These are phyloP conservation scores for Naganishia liquefaciens DNA, from an alignment of 1,284 basidiomycete species.

Conservation along the genomic window DNA sequence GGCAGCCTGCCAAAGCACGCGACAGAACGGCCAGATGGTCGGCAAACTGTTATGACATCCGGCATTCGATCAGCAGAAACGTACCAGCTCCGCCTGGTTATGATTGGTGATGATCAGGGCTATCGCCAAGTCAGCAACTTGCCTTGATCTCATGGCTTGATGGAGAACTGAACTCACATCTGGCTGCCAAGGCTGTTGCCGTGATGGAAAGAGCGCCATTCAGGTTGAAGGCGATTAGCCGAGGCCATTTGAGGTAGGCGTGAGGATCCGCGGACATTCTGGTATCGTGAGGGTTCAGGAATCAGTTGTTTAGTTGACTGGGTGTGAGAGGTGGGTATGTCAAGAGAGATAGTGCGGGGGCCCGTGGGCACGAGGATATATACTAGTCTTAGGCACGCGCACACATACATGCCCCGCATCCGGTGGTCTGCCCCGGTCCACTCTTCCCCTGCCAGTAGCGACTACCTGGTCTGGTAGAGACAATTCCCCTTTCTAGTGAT, in stretches of 20 bases:
- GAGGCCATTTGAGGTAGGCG: conserved; percentile 31
- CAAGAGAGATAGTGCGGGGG: too few relatives aligned
- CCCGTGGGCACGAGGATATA: too few relatives aligned
- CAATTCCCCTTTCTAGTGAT: too few relatives aligned
- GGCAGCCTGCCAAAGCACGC: background rate
- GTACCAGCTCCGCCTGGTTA: conserved; percentile 19
- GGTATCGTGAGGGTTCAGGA: too few relatives aligned
- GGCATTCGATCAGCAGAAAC: background rate
- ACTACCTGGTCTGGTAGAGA: too few relatives aligned
- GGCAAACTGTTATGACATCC: background rate
- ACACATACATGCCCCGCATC: too few relatives aligned
- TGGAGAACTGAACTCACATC: conserved; percentile 1
- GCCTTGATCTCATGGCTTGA: background rate
- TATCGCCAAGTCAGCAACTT: background rate
- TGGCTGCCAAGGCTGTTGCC: conserved; percentile 20
- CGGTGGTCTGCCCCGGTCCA: too few relatives aligned
- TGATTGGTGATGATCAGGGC: conserved; percentile 23
- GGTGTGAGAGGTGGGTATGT: too few relatives aligned
- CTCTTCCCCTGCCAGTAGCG: too few relatives aligned
- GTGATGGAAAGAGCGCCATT: conserved; percentile 26
- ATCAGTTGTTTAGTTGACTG: too few relatives aligned
- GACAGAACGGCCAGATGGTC: background rate
- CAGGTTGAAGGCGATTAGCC: conserved; percentile 29
- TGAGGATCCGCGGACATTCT: conserved; percentile 28
- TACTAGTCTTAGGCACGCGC: too few relatives aligned